phyloP scores from a whole-genome alignment of 192 early-diverging fungal species.

The Endogone sp. region DNA sequence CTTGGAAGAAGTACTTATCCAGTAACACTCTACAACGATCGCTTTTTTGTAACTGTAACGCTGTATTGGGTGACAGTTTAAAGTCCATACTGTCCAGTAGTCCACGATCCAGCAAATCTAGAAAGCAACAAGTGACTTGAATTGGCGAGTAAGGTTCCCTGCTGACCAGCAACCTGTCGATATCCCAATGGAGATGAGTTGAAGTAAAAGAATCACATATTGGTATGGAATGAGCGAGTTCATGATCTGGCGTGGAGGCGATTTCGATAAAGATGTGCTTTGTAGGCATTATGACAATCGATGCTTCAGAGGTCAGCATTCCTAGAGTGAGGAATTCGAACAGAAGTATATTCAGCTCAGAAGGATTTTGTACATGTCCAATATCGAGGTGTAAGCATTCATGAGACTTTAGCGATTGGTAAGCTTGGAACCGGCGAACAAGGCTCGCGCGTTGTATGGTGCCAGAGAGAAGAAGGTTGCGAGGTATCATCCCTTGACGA shows the following conservation, averaged over 20 bases:
- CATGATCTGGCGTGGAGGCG: slow-evolving; percentile 10
- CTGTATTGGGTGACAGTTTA: slow-evolving; percentile 1
- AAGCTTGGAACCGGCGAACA: neutral
- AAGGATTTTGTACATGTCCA: neutral
- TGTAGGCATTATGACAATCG: slow-evolving; percentile 2
- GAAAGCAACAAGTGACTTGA: slow-evolving; percentile 14
- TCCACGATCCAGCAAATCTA: neutral
- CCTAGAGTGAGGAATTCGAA: slow-evolving; percentile 10
- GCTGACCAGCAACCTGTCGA: slow-evolving; percentile 11
- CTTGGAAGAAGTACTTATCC: slow-evolving; percentile 12
- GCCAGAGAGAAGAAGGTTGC: slow-evolving; percentile 8
- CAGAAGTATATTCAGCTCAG: slow-evolving; percentile 9
- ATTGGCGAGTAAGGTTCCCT: slow-evolving; percentile 12
- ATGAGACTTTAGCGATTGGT: neutral
- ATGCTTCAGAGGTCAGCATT: slow-evolving; percentile 1
- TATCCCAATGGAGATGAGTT: slow-evolving; percentile 2
- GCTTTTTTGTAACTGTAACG: neutral
- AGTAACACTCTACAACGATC: slow-evolving; percentile 7
- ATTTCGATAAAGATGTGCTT: slow-evolving; percentile 9
- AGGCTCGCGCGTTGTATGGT: neutral
- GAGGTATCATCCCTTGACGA: neutral
- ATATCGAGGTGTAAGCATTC: slow-evolving; percentile 14
- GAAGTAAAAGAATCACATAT: neutral
- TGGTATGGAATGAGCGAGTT: slow-evolving; percentile 8
- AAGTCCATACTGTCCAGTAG: slow-evolving; percentile 5